phyloP scores from a whole-genome alignment of 208 protist species.

The Crithidia sp. region DNA sequence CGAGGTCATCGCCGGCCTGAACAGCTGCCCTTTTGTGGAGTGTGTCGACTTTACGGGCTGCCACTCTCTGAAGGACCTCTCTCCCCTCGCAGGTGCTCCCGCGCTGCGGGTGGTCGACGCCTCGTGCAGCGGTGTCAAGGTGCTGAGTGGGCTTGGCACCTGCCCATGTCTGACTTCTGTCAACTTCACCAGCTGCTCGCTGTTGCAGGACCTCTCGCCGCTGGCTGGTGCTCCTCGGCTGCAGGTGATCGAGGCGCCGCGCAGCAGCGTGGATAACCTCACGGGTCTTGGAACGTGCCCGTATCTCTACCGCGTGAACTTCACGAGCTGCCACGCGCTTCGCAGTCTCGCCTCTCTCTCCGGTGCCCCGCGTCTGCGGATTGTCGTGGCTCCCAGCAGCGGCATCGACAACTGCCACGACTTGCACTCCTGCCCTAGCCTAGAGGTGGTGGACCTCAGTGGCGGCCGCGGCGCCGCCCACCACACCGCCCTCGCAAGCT shows the following conservation, averaged over 20 bases:
- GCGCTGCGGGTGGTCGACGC: neutral
- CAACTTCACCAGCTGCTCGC: neutral
- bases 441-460: neutral
- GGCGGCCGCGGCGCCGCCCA: neutral
- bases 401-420: neutral
- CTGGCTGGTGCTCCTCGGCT: neutral
- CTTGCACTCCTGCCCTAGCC: neutral
- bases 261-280: constrained; percentile 6
- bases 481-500: neutral
- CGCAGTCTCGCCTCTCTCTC: neutral
- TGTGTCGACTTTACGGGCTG: neutral
- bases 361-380: constrained; percentile 2
- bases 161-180: neutral
- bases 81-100: neutral
- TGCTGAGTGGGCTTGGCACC: neutral
- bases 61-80: neutral
- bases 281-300: neutral
- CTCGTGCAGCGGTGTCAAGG: neutral
- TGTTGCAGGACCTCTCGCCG: neutral
- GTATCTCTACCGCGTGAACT: neutral
- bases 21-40: neutral
- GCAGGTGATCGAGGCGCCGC: neutral
- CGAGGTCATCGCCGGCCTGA: neutral
- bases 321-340: neutral
- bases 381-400: neutral